A percentile compares a stretch with the other conserved stretches of the same genome.
Evolutionary conservation across 805 yeast genomes (phyloP).

Genomic region (Danielozyma ontarioensis): DNA sequence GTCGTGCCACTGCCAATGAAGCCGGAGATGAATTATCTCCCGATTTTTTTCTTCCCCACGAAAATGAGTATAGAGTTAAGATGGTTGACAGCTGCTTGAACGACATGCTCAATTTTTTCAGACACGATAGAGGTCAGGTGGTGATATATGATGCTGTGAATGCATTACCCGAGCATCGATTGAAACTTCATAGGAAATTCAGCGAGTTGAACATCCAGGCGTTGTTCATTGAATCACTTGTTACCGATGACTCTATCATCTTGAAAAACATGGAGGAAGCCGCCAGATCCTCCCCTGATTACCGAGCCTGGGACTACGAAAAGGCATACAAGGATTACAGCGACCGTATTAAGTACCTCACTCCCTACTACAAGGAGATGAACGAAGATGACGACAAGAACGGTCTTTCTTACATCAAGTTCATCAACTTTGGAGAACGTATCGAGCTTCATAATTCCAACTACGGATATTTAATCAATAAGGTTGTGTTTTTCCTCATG

Average conservation of each 20-base stretch:
- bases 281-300: constrained; percentile 86
- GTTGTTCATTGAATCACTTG: constrained; percentile 81
- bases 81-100: constrained; percentile 59
- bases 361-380: constrained; percentile 71
- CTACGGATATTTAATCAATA: constrained; percentile 83
- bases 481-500: constrained; percentile 89
- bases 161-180: constrained; percentile 66
- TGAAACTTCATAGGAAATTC: constrained; percentile 51
- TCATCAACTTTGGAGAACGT: constrained; percentile 85
- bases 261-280: constrained; percentile 70
- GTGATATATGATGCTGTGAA: constrained; percentile 96
- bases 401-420: constrained; percentile 67
- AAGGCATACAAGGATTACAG: constrained; percentile 75
- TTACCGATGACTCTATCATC: constrained; percentile 67
- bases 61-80: constrained; percentile 48
- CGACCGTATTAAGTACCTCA: constrained; percentile 62
- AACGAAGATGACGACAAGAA: constrained; percentile 40
- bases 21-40: constrained; percentile 51
- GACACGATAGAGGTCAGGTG: constrained; percentile 80
- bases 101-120: constrained; percentile 69
- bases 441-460: constrained; percentile 75
- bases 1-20: constrained; percentile 44
- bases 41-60: constrained; percentile 64
- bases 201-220: constrained; percentile 61
- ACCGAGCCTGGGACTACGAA: constrained; percentile 65